Evolutionary conservation across 495 filamentous ascomycete species (phyloP).

Genomic region (Peziza echinospora): DNA sequence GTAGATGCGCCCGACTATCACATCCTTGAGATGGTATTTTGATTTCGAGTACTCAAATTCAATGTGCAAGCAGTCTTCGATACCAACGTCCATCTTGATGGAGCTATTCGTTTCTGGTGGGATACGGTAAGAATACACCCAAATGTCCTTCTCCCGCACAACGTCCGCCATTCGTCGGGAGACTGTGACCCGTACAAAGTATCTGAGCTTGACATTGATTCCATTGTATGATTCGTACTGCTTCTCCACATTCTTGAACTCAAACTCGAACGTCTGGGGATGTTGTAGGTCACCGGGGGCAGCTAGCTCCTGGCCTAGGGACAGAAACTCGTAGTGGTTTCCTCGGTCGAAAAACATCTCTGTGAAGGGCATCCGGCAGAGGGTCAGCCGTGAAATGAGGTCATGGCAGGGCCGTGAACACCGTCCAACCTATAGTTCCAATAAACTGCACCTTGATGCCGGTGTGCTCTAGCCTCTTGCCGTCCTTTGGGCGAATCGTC

Average conservation of each 20-base stretch:
- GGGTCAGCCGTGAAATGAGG: constrained; percentile 6
- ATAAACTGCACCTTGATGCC: constrained; percentile 99
- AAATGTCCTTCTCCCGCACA: constrained; percentile 96
- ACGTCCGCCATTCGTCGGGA: constrained; percentile 94
- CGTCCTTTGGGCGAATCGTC: constrained; percentile 92
- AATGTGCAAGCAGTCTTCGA: constrained; percentile 97
- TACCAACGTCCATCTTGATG: constrained; percentile 99
- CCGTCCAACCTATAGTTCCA: constrained; percentile 69
- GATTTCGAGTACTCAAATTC: constrained; percentile 99
- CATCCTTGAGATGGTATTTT: constrained; percentile 98
- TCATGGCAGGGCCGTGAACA: background rate
- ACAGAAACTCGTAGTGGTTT: constrained; percentile 98
- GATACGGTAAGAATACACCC: constrained; percentile 98
- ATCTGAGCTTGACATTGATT: constrained; percentile 96
- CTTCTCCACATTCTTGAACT: constrained; percentile 99
- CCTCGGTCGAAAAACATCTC: constrained; percentile 99
- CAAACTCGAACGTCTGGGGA: constrained; percentile 96
- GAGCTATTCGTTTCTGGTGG: constrained; percentile 92
- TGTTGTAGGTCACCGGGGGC: constrained; percentile 94
- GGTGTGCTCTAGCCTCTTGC: constrained; percentile 90
- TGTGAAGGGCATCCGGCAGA: constrained; percentile 16
- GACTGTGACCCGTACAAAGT: constrained; percentile 94
- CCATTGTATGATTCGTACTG: constrained; percentile 99
- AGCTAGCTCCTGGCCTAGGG: constrained; percentile 83
- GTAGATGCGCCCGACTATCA: constrained; percentile 97